Conservation (phyloP, 2,329 filamentous ascomycete species). For the Triangularia setosa region DNA sequence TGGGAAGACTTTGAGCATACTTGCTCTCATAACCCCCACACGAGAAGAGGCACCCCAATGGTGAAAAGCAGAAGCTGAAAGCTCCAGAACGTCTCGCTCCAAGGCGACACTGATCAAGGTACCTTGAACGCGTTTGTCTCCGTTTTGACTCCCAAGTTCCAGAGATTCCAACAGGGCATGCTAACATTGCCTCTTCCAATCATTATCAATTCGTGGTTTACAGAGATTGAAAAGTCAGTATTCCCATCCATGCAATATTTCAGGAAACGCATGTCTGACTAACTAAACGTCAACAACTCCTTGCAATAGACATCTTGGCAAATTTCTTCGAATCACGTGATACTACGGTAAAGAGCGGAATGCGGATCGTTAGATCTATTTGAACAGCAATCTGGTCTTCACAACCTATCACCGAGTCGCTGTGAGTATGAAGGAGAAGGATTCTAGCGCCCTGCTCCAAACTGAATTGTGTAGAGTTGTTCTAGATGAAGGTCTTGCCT, state of each 20-base stretch:
- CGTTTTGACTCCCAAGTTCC: neutral
- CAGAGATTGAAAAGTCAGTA: neutral
- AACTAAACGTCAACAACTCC: no score
- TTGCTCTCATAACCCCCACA: neutral
- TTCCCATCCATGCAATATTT: neutral
- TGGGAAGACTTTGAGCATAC: neutral
- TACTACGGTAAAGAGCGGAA: neutral
- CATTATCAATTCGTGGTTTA: neutral
- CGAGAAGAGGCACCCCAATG: neutral
- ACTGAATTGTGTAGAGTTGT: neutral
- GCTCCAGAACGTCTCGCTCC: neutral
- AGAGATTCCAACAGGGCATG: neutral
- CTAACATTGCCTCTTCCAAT: neutral
- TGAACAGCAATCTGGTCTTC: neutral
- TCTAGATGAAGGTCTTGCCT: neutral
- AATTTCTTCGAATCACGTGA: neutral
- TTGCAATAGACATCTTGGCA: neutral
- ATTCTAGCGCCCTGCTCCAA: neutral
- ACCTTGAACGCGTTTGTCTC: neutral
- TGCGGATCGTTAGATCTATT: neutral
- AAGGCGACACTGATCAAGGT: neutral
- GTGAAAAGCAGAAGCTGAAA: neutral
- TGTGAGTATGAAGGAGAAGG: neutral
- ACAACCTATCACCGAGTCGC: neutral
- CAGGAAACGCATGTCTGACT: neutral